Evolutionary conservation across 73 alveolate genomes (phyloP), one percentile per base, ranked within the genome.

Genomic region (Tetrahymena malaccensis): DNA sequence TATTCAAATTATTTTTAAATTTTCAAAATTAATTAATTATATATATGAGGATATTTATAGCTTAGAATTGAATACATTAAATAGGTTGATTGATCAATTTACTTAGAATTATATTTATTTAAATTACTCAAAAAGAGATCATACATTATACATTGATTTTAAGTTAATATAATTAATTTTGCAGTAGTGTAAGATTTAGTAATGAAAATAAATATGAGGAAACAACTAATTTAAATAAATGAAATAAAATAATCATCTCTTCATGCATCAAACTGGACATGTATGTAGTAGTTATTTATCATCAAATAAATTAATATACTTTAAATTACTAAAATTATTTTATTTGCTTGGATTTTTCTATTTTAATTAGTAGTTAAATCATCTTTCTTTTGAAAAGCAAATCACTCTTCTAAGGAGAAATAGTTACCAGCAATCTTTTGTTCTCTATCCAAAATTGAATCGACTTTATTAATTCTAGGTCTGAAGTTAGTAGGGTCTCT

Each of bases 401-500:
- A 70, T 95, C 97, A 97, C 58, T 98, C 99, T 94, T 99, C 99
- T 96, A 99, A 43, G 94, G 98, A 94, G 98, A 99, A 99, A 96
- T 97, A 98, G 96, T 97, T 97, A 57, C 99, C 99, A 38, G 99
- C 98, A 15, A 94, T 96, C 97, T 99, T 99, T 96, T 99, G 99
- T 96, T 99, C 99, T 94, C 99, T 98, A 95, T 99, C 99, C 96
- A 99, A 98, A 85, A 98, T 98, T 25, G 99, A 98, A 94, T 99
- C 99, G 35, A 97, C 56, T 96, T 99, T 99, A 98, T 99, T 99
- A 97, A 99, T 99, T 94, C 99, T 98, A 8, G 99, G 99, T 55
- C 99, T 97, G 99, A 96, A 99, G 96, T 99, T 99, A 35, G 98
- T 98, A 25, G 99, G 99, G 96, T 99, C 99, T 94, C 99, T 98